Evolutionary conservation across 1,284 basidiomycete species (phyloP).

Genomic region (Ganoderma lucidum): DNA sequence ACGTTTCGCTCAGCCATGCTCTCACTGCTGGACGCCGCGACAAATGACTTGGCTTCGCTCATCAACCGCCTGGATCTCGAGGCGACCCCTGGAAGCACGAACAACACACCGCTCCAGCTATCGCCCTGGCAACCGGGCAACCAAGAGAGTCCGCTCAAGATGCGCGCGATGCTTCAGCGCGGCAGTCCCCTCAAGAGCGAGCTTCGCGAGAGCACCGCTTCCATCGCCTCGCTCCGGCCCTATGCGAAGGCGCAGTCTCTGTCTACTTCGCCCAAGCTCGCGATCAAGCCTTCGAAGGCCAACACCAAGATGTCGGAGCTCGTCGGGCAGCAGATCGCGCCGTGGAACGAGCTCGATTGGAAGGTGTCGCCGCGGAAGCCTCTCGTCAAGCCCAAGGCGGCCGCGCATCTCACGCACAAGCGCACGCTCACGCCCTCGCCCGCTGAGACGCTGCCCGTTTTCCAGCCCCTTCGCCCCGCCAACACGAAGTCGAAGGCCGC

Average conservation of each 20-base stretch:
- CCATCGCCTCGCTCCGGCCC: conserved; percentile 65
- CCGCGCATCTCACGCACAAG: conserved; percentile 52
- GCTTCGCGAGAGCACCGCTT: conserved; percentile 50
- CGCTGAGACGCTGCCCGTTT: conserved; percentile 58
- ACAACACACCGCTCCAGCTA: conserved; percentile 52
- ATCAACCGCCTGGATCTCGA: conserved; percentile 79
- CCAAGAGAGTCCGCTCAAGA: conserved; percentile 51
- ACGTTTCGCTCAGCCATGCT: conserved; percentile 53
- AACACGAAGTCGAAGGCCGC: conserved; percentile 37
- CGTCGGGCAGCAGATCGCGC: conserved; percentile 68
- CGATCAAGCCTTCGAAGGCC: conserved; percentile 24
- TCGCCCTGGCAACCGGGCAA: conserved; percentile 35
- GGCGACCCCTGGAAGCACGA: conserved; percentile 65
- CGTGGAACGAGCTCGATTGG: conserved; percentile 63
- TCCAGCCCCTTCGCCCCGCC: conserved; percentile 66
- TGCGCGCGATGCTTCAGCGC: conserved; percentile 27
- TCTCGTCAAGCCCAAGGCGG: conserved; percentile 33
- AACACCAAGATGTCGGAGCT: conserved; percentile 29
- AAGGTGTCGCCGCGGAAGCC: conserved; percentile 55
- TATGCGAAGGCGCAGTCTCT: conserved; percentile 58
- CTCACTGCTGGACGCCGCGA: conserved; percentile 76
- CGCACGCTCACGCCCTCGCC: conserved; percentile 63
- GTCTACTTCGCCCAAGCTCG: conserved; percentile 17
- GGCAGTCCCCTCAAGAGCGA: conserved; percentile 39
- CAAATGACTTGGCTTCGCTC: conserved; percentile 77